Conservation (phyloP, 2,329 filamentous ascomycete genomes). For the Sclerotinia minor region DNA sequence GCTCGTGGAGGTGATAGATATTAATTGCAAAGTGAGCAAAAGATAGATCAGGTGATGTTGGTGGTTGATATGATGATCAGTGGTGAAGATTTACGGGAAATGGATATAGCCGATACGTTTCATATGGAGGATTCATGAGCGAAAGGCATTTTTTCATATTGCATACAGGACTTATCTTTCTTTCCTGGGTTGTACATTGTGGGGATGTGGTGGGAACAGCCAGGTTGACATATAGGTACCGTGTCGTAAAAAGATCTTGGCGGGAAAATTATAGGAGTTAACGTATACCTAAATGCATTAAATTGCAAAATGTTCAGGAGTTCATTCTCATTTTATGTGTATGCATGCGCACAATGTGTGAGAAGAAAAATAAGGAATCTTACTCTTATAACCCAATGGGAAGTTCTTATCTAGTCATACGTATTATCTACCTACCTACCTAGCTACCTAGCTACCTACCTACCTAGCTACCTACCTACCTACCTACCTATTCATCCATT, state of each 20-base stretch:
- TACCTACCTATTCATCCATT: too few species aligned
- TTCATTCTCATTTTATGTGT: background rate
- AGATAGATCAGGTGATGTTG: background rate
- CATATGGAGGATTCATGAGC: background rate
- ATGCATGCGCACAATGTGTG: background rate
- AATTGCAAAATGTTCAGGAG: background rate
- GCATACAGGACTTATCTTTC: slow-evolving; percentile 7
- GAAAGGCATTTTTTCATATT: slow-evolving; percentile 1
- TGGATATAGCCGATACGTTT: slow-evolving; percentile 3
- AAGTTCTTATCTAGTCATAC: too few species aligned
- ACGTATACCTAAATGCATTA: slow-evolving; percentile 12
- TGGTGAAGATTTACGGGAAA: slow-evolving; percentile 7
- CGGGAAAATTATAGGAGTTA: slow-evolving; percentile 12
- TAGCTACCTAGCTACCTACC: too few species aligned
- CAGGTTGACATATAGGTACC: background rate
- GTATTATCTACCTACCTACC: too few species aligned
- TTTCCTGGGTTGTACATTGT: slow-evolving; percentile 7
- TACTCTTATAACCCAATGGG: background rate
- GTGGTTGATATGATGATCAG: background rate
- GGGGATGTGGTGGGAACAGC: background rate
- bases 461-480: too few species aligned
- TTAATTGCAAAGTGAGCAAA: background rate
- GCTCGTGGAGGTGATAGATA: slow-evolving; percentile 18
- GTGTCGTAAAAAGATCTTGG: background rate
- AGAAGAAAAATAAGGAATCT: background rate